These are phyloP conservation scores for Sophora flavescens DNA, from an alignment of 306 rosid species.

Conservation along the genomic window DNA sequence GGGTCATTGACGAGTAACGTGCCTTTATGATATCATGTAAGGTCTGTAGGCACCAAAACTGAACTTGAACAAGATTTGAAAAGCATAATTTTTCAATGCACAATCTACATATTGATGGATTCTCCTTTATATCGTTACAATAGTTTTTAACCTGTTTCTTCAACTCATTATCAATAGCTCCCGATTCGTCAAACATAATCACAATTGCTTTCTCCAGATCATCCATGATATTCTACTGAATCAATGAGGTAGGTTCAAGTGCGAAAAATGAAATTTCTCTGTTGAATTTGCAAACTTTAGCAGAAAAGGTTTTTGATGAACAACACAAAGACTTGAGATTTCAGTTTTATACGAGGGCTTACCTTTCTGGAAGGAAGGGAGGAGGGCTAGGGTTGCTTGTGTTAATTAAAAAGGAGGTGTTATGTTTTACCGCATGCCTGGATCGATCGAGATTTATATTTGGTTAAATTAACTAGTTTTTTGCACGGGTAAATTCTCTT, in stretches of 20 bases:
- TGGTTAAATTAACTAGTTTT: no score
- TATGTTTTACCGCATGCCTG: no score
- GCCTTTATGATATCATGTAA: constrained; percentile 75
- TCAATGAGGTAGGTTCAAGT: neutral
- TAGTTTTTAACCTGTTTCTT: constrained; percentile 73
- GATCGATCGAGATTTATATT: no score
- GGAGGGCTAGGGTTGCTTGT: no score
- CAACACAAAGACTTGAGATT: no score
- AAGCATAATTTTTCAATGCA: constrained; percentile 79
- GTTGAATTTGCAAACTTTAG: neutral
- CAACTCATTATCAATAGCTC: constrained; percentile 66
- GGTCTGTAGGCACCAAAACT: constrained; percentile 95
- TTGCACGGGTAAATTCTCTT: no score
- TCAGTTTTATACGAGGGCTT: no score
- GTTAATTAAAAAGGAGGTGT: no score
- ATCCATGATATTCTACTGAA: constrained; percentile 61
- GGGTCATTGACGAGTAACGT: constrained; percentile 74
- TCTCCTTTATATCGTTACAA: constrained; percentile 73
- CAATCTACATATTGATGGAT: constrained; percentile 68
- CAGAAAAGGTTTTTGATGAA: neutral
- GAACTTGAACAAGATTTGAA: constrained; percentile 79
- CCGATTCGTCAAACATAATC: constrained; percentile 85
- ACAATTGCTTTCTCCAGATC: constrained; percentile 91
- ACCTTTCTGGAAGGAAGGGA: no score
- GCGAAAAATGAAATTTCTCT: neutral